These are phyloP conservation scores for Cercospora beticola DNA, from an alignment of 2,329 filamentous ascomycete species.

Conservation along the genomic window DNA sequence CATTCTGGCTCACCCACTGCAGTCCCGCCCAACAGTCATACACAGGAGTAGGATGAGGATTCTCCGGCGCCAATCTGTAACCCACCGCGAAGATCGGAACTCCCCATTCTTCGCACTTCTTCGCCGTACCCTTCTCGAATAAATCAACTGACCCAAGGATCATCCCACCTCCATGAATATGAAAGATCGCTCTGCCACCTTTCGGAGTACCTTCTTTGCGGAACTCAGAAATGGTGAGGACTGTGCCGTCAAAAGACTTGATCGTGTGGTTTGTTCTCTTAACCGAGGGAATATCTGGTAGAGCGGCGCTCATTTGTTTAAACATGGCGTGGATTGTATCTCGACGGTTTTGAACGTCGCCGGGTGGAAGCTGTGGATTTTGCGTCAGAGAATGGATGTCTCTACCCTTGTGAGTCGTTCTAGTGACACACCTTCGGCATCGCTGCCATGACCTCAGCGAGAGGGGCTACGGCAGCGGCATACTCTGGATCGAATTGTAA, in stretches of 20 bases:
- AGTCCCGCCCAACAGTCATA: slow-evolving; percentile 25
- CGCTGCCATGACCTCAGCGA: slow-evolving; percentile 16
- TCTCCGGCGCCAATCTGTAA: slow-evolving; percentile 29
- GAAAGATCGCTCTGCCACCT: slow-evolving; percentile 10
- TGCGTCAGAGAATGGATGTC: background rate
- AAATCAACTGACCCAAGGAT: slow-evolving; percentile 22
- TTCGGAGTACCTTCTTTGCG: background rate
- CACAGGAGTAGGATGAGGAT: slow-evolving; percentile 25
- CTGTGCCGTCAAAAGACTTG: slow-evolving; percentile 14
- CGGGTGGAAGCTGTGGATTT: slow-evolving; percentile 12
- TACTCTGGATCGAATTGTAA: slow-evolving; percentile 21
- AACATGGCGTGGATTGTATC: slow-evolving; percentile 8
- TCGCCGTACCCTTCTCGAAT: slow-evolving; percentile 12
- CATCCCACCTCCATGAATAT: slow-evolving; percentile 25
- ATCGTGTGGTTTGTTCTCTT: slow-evolving; percentile 16
- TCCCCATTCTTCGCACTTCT: slow-evolving; percentile 11
- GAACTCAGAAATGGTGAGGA: slow-evolving; percentile 22
- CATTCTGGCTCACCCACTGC: slow-evolving; percentile 20
- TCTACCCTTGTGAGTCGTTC: background rate
- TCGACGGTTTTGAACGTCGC: slow-evolving; percentile 23
- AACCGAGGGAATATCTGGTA: slow-evolving; percentile 15
- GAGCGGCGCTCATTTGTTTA: background rate
- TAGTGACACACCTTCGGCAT: background rate
- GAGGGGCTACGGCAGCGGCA: slow-evolving; percentile 18
- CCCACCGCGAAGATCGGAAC: slow-evolving; percentile 19